Evolutionary conservation across 805 yeast genomes (phyloP), one percentile per base, ranked within the genome.

Genomic region (Hanseniaspora mollemarum): DNA sequence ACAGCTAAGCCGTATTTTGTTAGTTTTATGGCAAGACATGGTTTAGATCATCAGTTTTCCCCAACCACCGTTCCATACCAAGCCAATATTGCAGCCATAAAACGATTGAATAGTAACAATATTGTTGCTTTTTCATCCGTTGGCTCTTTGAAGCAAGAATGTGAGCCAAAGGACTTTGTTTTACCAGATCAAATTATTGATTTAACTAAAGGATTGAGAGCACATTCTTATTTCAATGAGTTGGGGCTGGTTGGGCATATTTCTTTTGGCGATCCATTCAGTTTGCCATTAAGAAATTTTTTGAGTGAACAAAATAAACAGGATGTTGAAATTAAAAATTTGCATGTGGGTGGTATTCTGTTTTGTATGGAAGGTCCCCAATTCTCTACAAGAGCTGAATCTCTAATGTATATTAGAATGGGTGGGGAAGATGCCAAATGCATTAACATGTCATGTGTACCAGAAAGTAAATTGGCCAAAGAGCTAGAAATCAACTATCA

Each of bases 341-440:
- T 68, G 31, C 77, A 76, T 51, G 80, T 77, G 53, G 96, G 90
- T 60, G 69, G 84, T 53, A 83, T 94, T 6, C 78, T 92, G 37
- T 75, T 92, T 55, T 92, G 98, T 67, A 92, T 92, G 99, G 99
- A 90, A 68, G 99, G 99, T 39, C 99, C 99, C 2, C 95, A 92
- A 45, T 92, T 92, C 67, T 81, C 94, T 35, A 92, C 98, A 13
- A 76, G 99, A 57, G 97, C 98, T 9, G 99, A 92, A 69, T 87
- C 96, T 13, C 76, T 76, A 63, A 68, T 92, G 68, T 92, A 92
- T 71, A 71, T 75, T 55, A 44, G 29, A 26, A 24, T 45, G 29
- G 67, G 76, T 55, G 69, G 83, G 32, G 84, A 92, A 81, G 96
- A 95, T 52, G 97, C 95, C 7, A 78, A 87, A 31, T 94, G 92